These are phyloP conservation scores for Gossypioides kirkii DNA, from an alignment of 345 rosid genomes.

Conservation along the genomic window DNA sequence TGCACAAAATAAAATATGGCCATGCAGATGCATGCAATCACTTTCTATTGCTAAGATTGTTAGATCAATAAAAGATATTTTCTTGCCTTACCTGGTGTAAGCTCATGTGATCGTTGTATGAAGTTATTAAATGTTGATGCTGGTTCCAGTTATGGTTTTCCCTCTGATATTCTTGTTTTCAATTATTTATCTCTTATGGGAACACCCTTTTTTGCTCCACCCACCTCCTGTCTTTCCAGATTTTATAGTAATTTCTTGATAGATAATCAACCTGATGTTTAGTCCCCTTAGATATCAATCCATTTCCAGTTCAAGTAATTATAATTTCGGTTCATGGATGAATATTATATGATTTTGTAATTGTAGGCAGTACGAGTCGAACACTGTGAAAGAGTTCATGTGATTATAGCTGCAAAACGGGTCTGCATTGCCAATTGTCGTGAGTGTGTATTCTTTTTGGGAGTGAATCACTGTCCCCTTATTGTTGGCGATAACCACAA, in stretches of 20 bases:
- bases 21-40: not conserved
- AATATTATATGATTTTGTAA: constrained; percentile 8
- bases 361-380: constrained; percentile 83
- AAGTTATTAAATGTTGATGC: not conserved
- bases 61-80: not conserved
- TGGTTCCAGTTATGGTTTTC: not conserved
- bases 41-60: not conserved
- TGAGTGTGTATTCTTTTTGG: constrained; percentile 90
- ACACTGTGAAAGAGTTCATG: constrained; percentile 98
- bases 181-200: not conserved
- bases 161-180: not conserved
- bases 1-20: not conserved
- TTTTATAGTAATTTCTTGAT: not conserved
- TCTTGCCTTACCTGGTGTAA: not conserved
- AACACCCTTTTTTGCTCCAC: not conserved
- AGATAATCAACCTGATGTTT: not conserved
- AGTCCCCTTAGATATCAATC: not conserved
- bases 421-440: constrained; percentile 95
- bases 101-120: not conserved
- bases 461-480: constrained; percentile 94
- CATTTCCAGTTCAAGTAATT: not conserved
- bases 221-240: not conserved
- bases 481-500: constrained; percentile 97
- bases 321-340: not conserved
- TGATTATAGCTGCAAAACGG: constrained; percentile 76